phyloP scores from a whole-genome alignment of 768 basidiomycete genomes.

The Pleurotus tuber-regium region DNA sequence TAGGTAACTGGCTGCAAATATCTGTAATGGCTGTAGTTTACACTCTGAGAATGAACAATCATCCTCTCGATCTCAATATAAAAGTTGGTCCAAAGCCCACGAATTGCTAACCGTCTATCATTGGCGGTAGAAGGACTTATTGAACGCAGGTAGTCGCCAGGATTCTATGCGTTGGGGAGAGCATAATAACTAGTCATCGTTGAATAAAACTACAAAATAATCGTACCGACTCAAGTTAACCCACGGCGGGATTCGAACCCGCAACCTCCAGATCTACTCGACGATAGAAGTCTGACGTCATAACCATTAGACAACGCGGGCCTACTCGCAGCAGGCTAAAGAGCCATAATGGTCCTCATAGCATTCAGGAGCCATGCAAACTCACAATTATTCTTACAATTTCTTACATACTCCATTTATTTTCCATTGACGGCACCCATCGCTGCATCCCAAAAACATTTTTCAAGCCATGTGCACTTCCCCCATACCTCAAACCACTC shows the following conservation, averaged over 20 bases:
- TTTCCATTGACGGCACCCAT: slow-evolving; percentile 23
- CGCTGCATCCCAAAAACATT: slow-evolving; percentile 80
- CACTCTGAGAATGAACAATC: too few relatives aligned
- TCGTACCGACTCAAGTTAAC: too few relatives aligned
- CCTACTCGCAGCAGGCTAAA: slow-evolving; percentile 19
- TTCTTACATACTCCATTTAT: not conserved
- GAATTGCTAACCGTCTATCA: too few relatives aligned
- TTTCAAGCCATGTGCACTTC: slow-evolving; percentile 74
- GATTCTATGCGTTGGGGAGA: too few relatives aligned
- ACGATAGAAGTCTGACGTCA: slow-evolving; percentile 84
- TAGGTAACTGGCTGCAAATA: too few relatives aligned
- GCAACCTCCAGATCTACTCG: slow-evolving; percentile 70
- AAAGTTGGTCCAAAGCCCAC: too few relatives aligned
- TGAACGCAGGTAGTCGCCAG: too few relatives aligned
- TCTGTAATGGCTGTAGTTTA: too few relatives aligned
- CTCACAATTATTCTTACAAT: not conserved
- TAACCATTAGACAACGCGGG: slow-evolving; percentile 89
- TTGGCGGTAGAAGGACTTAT: too few relatives aligned
- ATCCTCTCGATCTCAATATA: too few relatives aligned
- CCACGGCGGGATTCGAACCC: slow-evolving; percentile 86
- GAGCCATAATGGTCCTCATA: not conserved
- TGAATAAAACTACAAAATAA: too few relatives aligned
- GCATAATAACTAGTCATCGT: too few relatives aligned
- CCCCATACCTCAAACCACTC: slow-evolving; percentile 77
- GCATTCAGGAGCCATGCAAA: not conserved